Evolutionary conservation across 352 stramenopile species (phyloP).

Genomic region (Hyaloperonospora brassicae): DNA sequence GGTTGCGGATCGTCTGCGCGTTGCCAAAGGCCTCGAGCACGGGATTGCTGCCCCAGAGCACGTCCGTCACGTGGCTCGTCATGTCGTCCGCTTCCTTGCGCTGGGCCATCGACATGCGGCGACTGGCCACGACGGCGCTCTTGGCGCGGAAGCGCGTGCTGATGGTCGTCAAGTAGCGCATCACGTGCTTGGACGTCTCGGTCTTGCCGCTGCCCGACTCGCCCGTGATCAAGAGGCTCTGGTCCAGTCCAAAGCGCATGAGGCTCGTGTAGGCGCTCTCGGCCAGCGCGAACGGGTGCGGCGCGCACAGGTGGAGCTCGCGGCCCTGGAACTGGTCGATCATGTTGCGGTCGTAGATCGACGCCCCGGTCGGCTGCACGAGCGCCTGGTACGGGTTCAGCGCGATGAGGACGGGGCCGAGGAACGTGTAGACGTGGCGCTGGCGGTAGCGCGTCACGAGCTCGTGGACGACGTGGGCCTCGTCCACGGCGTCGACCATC

Average conservation of each 20-base stretch:
- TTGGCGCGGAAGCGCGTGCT: slow-evolving; percentile 60
- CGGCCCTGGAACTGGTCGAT: slow-evolving; percentile 74
- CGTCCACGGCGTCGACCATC: slow-evolving; percentile 70
- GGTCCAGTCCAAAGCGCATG: slow-evolving; percentile 80
- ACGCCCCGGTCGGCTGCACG: slow-evolving; percentile 49
- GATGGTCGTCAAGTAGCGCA: slow-evolving; percentile 90
- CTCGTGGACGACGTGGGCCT: slow-evolving; percentile 68
- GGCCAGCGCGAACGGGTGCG: slow-evolving; percentile 80
- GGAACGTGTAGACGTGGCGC: slow-evolving; percentile 87
- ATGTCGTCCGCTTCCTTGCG: slow-evolving; percentile 65
- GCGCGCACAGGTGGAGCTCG: slow-evolving; percentile 72
- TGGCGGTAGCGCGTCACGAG: slow-evolving; percentile 72
- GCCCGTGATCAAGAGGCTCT: slow-evolving; percentile 80
- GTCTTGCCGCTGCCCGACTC: slow-evolving; percentile 90
- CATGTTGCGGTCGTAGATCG: slow-evolving; percentile 73
- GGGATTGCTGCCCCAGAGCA: slow-evolving; percentile 73
- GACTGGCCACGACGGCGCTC: slow-evolving; percentile 63
- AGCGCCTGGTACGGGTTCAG: slow-evolving; percentile 88
- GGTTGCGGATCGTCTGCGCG: slow-evolving; percentile 82
- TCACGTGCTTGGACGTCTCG: slow-evolving; percentile 94
- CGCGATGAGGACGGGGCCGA: slow-evolving; percentile 85
- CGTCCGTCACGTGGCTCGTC: slow-evolving; percentile 62
- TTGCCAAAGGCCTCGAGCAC: slow-evolving; percentile 84
- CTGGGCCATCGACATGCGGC: slow-evolving; percentile 70
- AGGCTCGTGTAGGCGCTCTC: slow-evolving; percentile 86